Evolutionary conservation across 176 grass and related monocot genomes (phyloP).

Genomic region (Cocos nucifera): DNA sequence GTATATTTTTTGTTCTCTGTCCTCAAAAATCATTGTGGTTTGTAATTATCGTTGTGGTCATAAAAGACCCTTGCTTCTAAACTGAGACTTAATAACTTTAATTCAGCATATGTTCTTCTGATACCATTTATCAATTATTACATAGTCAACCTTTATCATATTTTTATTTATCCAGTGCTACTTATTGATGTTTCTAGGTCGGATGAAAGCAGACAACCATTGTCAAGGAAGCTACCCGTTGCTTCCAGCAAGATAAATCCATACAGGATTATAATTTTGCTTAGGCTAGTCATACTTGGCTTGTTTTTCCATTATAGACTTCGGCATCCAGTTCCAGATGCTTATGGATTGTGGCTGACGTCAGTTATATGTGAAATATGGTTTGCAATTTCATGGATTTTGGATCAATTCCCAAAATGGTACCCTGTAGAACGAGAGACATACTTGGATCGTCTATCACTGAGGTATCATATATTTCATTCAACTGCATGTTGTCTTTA

Average conservation of each 20-base stretch:
- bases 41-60: too few relatives aligned
- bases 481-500: too few relatives aligned
- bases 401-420: slow-evolving; percentile 49
- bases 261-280: slow-evolving; percentile 37
- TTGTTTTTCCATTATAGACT: slow-evolving; percentile 71
- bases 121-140: too few relatives aligned
- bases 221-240: slow-evolving; percentile 41
- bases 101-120: too few relatives aligned
- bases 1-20: too few relatives aligned
- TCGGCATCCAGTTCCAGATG: slow-evolving; percentile 54
- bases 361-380: slow-evolving; percentile 50
- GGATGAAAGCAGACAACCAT: slow-evolving; percentile 36
- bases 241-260: slow-evolving; percentile 47
- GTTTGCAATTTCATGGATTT: slow-evolving; percentile 47
- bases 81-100: too few relatives aligned
- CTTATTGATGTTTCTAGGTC: slow-evolving; percentile 11
- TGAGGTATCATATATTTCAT: slow-evolving; percentile 29
- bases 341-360: slow-evolving; percentile 59
- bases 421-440: slow-evolving; percentile 56
- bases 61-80: too few relatives aligned
- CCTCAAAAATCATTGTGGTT: too few relatives aligned
- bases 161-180: too few relatives aligned
- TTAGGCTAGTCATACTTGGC: slow-evolving; percentile 42
- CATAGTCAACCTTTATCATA: too few relatives aligned
- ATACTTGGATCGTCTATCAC: slow-evolving; percentile 60